Base-by-base conservation (phyloP, 2,329 filamentous ascomycete genomes). In the Arthrobotrys pseudoclavata region DNA sequence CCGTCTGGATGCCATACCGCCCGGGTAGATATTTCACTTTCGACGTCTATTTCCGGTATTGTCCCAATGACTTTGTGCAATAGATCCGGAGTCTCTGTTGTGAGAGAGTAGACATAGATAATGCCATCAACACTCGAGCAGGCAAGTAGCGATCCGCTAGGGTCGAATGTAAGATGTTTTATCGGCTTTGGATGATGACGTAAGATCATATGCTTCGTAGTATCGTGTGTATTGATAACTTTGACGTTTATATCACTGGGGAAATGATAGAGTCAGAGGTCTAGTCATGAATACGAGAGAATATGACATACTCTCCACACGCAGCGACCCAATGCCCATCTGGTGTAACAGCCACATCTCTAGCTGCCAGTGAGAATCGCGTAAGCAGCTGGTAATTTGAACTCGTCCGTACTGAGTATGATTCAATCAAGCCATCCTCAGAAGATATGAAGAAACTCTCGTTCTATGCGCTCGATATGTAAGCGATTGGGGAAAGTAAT, bases 1-100 rank as follows among this genome's bases (percentile, higher is more conserved):
- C 96, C 95, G 83, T 98, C 95, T 0, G 96, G 96, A 84, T 98
- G 96, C 96, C 96, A 99, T 0, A 90, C 88, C 4, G 91, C 90
- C 81, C 88, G 88, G 3, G 93, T 91, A 79, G 91, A 94, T 4
- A 89, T 87, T 78, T 96, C 92, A 0, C 90, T 88, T 52, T 96
- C 93, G 0, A 89, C 88, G 72, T 97, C 94, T 2, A 95, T 84
- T 18, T 88, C 88, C 5, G 61, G 55, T 80, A 98, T 96, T 80
- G 97, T 86, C 0, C 94, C 94, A 81, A 97, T 94, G 7, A 99
- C 86, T 83, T 92, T 94, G 80, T 90, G 90, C 64, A 97, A 87
- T 75, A 98, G 86, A 82, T 94, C 90, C 0, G 95, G 94, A 80
- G 94, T 88, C 20, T 94, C 91, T 0, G 90, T 88, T 5, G 88